These are phyloP conservation scores for Zarea fungicola DNA, from an alignment of 2,329 filamentous ascomycete species.

Conservation along the genomic window DNA sequence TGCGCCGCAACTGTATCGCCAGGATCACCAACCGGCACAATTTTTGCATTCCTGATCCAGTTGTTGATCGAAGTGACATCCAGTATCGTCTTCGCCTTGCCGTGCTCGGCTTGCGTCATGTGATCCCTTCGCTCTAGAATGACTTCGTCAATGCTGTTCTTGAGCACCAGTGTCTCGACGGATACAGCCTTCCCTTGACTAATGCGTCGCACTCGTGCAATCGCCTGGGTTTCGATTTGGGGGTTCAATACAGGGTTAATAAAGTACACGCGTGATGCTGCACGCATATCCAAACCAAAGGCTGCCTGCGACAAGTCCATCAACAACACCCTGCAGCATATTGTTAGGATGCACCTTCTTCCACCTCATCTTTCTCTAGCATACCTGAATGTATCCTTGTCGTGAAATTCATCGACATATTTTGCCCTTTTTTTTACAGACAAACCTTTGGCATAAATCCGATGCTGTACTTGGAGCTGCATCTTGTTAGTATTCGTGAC, in stretches of 20 bases:
- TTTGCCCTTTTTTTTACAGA: slow-evolving; percentile 58
- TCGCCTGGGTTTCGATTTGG: slow-evolving; percentile 80
- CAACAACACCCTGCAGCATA: slow-evolving; percentile 58
- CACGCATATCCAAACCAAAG: slow-evolving; percentile 78
- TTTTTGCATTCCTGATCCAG: slow-evolving; percentile 51
- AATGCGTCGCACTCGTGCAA: slow-evolving; percentile 84
- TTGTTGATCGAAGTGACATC: slow-evolving; percentile 54
- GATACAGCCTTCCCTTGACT: slow-evolving; percentile 73
- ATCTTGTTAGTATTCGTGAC: too few species aligned
- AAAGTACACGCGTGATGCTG: slow-evolving; percentile 82
- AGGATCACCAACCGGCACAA: slow-evolving; percentile 30
- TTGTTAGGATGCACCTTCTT: slow-evolving; percentile 7
- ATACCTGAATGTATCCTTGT: slow-evolving; percentile 59
- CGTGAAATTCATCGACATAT: slow-evolving; percentile 76
- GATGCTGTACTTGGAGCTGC: slow-evolving; percentile 53
- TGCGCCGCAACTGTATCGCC: slow-evolving; percentile 36
- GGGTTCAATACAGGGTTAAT: slow-evolving; percentile 83
- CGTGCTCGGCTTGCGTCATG: slow-evolving; percentile 66
- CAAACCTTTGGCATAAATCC: slow-evolving; percentile 64
- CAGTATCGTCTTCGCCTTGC: slow-evolving; percentile 49
- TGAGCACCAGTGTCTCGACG: slow-evolving; percentile 80
- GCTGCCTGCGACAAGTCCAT: slow-evolving; percentile 92
- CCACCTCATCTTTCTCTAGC: slow-evolving; percentile 26
- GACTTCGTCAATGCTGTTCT: slow-evolving; percentile 76
- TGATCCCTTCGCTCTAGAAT: slow-evolving; percentile 68